Percentiles rank a stretch among this genome's conserved stretches.
phyloP scores from a whole-genome alignment of 2,329 filamentous ascomycete species.

The Colletotrichum destructivum region DNA sequence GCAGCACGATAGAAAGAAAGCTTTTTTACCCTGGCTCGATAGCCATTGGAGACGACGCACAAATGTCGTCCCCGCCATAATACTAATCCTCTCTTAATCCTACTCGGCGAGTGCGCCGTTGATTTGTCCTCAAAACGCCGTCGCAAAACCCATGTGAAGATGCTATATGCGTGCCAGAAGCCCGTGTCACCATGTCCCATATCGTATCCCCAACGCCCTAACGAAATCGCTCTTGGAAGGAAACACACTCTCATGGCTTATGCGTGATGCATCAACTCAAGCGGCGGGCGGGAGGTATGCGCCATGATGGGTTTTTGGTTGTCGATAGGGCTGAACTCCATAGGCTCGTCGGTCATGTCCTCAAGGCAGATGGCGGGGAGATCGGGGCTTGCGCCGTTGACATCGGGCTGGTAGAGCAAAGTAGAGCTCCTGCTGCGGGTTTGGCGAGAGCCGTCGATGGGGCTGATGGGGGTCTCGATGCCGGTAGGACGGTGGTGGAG shows the following conservation, averaged over 20 bases:
- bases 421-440: slow-evolving; percentile 74
- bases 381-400: slow-evolving; percentile 64
- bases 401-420: slow-evolving; percentile 75
- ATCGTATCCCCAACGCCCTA: slow-evolving; percentile 35
- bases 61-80: slow-evolving; percentile 2
- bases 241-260: slow-evolving; percentile 37
- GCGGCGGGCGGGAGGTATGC: slow-evolving; percentile 74
- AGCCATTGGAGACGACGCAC: slow-evolving; percentile 23
- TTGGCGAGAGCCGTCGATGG: slow-evolving; percentile 56
- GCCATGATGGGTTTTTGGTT: slow-evolving; percentile 66
- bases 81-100: slow-evolving; percentile 1
- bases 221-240: slow-evolving; percentile 23
- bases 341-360: slow-evolving; percentile 74
- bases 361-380: slow-evolving; percentile 78
- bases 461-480: slow-evolving; percentile 56
- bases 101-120: slow-evolving; percentile 4
- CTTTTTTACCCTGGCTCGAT: slow-evolving; percentile 29
- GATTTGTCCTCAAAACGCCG: slow-evolving; percentile 35
- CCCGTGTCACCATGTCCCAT: slow-evolving; percentile 9
- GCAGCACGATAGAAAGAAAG: slow-evolving; percentile 8
- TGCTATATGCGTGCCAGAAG: slow-evolving; percentile 31
- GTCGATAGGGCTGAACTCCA: slow-evolving; percentile 60
- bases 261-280: slow-evolving; percentile 71
- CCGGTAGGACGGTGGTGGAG: slow-evolving; percentile 64
- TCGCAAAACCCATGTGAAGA: slow-evolving; percentile 29